Base-by-base conservation (phyloP, 1,284 basidiomycete genomes). In the Malassezia nana region DNA sequence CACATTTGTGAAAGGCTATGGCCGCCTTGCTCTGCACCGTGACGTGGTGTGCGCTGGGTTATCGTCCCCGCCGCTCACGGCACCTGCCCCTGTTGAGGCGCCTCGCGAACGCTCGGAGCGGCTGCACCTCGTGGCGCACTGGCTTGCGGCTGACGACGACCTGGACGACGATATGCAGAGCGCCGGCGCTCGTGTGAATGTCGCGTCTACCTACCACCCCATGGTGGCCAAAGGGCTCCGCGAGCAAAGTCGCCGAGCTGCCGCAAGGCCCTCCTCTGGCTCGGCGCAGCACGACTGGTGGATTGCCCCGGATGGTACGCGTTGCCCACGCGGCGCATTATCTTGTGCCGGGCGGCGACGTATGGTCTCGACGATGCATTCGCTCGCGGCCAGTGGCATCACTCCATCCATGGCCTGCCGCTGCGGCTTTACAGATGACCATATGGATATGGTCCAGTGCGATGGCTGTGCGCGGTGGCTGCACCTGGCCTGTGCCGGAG, bases 381-480 rank as follows among this genome's bases (percentile, higher is more conserved):
- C 48, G 31, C 44, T 56, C 2, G 16, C 24, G 1, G 49, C 44
- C 28, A 50, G 50, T 20, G 54, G 49, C 25, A 45, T 50, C 30
- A 30, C 48, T 18, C 54, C 54, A 4, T 28, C 24, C 7, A 50
- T 56, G 48, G 54, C 33, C 16, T 56, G 54, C 35, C 54, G 44
- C 38, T 56, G 54, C 20, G 54, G 54, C 13, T 56, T 56, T 18
- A 46, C 45, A 8, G 54, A 56, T 28, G 24, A 44, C 29, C 49
- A 56, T 24, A 56, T 56, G 54, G 54, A 47, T 29, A 44, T 56
- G 48, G 49, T 56, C 31, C 48, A 50, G 25, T 56, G 54, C 45
- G 54, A 56, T n/a, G 42, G 41, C 3, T 56, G 54, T 32, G 20
- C 33, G 25, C 48, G 48, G 16, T 56, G 54, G 54, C 49, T 56